Percentiles rank a stretch among this genome's conserved stretches.
Evolutionary conservation across 2,329 filamentous ascomycete species (phyloP).

Genomic region (Sarocladium oryzae): DNA sequence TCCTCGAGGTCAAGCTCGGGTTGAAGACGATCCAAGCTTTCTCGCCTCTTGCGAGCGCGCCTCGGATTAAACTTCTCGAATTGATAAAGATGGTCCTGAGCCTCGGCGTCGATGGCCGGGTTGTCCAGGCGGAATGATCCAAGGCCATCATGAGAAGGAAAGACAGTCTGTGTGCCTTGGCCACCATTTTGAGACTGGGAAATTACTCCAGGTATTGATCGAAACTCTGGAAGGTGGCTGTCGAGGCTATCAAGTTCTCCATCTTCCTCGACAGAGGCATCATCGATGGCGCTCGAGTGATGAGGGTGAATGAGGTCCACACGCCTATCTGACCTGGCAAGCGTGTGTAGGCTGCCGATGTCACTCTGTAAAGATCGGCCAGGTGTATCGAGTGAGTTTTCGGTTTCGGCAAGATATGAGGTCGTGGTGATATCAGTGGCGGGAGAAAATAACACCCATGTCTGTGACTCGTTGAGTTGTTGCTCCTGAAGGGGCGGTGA

Average conservation of each 20-base stretch:
- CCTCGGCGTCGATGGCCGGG: constrained; percentile 42
- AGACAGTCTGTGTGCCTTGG: constrained; percentile 43
- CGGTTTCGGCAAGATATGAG: constrained; percentile 62
- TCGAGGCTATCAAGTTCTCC: constrained; percentile 88
- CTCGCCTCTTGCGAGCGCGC: constrained; percentile 48
- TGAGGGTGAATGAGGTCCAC: neutral
- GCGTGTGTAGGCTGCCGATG: constrained; percentile 69
- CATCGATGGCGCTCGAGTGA: constrained; percentile 25
- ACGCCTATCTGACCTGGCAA: constrained; percentile 47
- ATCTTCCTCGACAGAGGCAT: constrained; percentile 51
- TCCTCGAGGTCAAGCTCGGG: constrained; percentile 47
- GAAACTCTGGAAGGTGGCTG: constrained; percentile 83
- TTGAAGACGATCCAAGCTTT: constrained; percentile 46
- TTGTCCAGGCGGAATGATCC: constrained; percentile 72
- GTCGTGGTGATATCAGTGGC: constrained; percentile 57
- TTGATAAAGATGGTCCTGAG: constrained; percentile 82
- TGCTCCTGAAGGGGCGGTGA: constrained; percentile 18
- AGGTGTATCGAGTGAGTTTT: constrained; percentile 56
- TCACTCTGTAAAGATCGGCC: constrained; percentile 72
- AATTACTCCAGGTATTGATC: constrained; percentile 45
- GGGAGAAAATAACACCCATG: constrained; percentile 95
- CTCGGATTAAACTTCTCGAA: constrained; percentile 81
- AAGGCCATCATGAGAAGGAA: constrained; percentile 89
- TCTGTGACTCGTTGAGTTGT: constrained; percentile 63
- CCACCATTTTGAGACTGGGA: constrained; percentile 18